phyloP scores from a whole-genome alignment of 768 basidiomycete genomes.

The Lactarius hatsudake region DNA sequence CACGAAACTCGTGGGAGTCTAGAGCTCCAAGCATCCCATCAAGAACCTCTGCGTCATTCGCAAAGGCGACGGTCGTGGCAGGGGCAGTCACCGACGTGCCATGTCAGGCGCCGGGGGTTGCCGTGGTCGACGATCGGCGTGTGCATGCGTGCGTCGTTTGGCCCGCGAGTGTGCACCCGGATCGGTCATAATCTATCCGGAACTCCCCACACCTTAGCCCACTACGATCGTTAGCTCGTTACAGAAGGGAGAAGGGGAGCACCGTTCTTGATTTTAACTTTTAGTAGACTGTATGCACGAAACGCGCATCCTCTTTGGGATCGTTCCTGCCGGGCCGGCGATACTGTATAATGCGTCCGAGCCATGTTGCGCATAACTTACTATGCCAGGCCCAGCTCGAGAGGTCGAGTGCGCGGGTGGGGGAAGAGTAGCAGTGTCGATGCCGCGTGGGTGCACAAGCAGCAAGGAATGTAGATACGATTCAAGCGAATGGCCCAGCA shows the following conservation, averaged over 20 bases:
- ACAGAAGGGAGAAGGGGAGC: slow-evolving; percentile 24
- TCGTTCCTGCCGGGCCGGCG: slow-evolving; percentile 85
- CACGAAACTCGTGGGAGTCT: slow-evolving; percentile 77
- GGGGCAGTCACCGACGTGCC: no score
- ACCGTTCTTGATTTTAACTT: slow-evolving; percentile 72
- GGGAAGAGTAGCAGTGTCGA: slow-evolving; percentile 88
- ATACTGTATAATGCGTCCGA: slow-evolving; percentile 54
- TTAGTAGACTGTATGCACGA: slow-evolving; percentile 82
- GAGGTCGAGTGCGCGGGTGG: slow-evolving; percentile 89
- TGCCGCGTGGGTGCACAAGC: slow-evolving; percentile 78
- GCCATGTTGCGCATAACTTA: slow-evolving; percentile 93
- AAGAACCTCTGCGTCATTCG: slow-evolving; percentile 39
- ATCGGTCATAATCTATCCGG: slow-evolving; percentile 82
- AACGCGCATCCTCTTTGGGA: slow-evolving; percentile 86
- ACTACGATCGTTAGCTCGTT: no score
- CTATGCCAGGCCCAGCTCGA: slow-evolving; percentile 95
- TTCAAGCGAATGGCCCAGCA: slow-evolving; percentile 94
- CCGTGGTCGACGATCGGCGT: slow-evolving; percentile 83
- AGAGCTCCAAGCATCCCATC: slow-evolving; percentile 67
- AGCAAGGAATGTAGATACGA: slow-evolving; percentile 88
- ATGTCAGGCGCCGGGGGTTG: slow-evolving; percentile 74
- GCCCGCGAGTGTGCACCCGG: slow-evolving; percentile 59
- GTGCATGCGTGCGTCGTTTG: slow-evolving; percentile 38
- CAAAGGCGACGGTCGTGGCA: no score
- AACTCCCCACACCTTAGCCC: slow-evolving; percentile 71